Base-by-base conservation (phyloP, 2,329 filamentous ascomycete genomes). In the Bipolaris victoriae region DNA sequence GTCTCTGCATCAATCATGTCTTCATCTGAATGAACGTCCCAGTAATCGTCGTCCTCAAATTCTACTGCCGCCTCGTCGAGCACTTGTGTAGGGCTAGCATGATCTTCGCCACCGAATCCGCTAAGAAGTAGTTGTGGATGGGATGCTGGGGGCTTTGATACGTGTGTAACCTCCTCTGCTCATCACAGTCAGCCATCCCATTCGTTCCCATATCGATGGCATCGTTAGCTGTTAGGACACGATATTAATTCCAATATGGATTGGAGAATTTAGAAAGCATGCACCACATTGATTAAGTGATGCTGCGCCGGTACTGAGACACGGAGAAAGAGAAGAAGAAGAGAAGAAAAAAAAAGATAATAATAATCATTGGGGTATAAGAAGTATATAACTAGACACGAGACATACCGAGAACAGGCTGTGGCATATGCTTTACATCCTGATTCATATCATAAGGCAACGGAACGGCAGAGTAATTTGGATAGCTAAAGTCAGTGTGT, bases 41-140 rank as follows among this genome's bases (percentile, higher is more conserved):
- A 82, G 60, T 82, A 82, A 49, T 82, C 79, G 48, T 82, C 79
- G 54, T 83, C 81, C 47, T 78, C 76, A 24, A 71, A 71, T 64
- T 82, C 80, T 15, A 83, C 60, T 16, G 72, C 73, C 48, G 73
- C 74, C 61, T 75, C 72, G 47, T 76, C 68, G 22, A 76, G 72
- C n/a, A 69, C 48, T 36, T 75, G 68, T 7, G 73, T 75, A 15
- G 72, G 74, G 39, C 73, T 76, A 48, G 67, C 57, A 35, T 74
- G 66, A 36, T 75, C 70, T 16, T 81, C 79, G 45, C 79, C 78
- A 20, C 78, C 78, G 36, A 75, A 75, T 9, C 70, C 73, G 35
- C 52, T 62, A 5, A 71, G 60, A n/a, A 60, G 57, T 7, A 73
- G 57, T 35, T 67, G 61, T 13, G 68, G 58, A 24, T 68, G 55